phyloP scores from a whole-genome alignment of 495 filamentous ascomycete species.

The Penicillium simplicissimum region DNA sequence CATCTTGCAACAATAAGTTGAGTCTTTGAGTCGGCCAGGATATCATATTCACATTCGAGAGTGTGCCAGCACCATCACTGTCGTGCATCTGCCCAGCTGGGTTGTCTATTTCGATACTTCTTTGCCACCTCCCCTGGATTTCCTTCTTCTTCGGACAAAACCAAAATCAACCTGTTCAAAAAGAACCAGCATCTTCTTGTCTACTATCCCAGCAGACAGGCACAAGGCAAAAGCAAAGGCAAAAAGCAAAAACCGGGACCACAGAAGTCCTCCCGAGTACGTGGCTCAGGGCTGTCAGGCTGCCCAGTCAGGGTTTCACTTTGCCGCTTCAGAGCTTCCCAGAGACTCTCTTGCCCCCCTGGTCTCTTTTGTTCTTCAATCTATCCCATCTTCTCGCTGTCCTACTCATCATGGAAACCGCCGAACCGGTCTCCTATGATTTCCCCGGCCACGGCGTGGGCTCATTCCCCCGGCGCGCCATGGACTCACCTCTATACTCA shows the following conservation, averaged over 20 bases:
- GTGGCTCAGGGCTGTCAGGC: constrained; percentile 1
- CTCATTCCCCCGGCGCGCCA: constrained; percentile 39
- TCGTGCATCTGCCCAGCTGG: neutral
- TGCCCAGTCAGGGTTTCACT: constrained; percentile 1
- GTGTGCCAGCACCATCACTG: neutral
- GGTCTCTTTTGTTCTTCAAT: neutral
- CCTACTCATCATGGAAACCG: constrained; percentile 40
- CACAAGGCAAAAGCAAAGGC: neutral
- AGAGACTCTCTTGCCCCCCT: neutral
- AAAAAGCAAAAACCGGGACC: neutral
- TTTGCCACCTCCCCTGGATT: neutral
- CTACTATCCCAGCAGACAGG: neutral
- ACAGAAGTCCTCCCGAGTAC: neutral
- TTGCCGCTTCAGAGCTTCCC: neutral
- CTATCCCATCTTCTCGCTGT: neutral
- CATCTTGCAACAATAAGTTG: neutral
- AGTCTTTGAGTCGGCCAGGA: neutral
- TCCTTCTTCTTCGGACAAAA: neutral
- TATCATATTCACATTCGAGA: neutral
- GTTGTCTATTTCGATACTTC: constrained; percentile 1
- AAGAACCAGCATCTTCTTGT: neutral
- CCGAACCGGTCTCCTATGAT: constrained; percentile 46
- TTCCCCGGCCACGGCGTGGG: constrained; percentile 44
- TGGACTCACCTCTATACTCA: constrained; percentile 38
- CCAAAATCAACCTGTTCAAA: neutral